phyloP scores from a whole-genome alignment of 1,284 basidiomycete genomes.

The Fistulina hepatica region DNA sequence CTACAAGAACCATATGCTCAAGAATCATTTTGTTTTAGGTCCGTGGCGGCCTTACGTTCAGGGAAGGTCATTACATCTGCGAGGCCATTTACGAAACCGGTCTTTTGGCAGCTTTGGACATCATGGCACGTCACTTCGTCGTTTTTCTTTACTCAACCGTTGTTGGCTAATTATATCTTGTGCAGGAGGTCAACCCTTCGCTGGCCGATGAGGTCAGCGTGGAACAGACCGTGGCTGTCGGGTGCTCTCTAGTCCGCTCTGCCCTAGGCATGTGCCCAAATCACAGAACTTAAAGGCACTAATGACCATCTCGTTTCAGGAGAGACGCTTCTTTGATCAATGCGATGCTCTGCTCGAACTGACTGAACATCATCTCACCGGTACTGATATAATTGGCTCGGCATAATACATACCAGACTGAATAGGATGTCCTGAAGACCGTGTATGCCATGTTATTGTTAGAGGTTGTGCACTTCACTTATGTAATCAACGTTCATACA shows the following conservation, averaged over 20 bases:
- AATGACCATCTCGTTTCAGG: no score
- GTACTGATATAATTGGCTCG: no score
- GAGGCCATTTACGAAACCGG: constrained; percentile 94
- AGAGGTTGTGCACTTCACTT: no score
- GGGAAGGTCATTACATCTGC: constrained; percentile 96
- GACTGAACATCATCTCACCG: no score
- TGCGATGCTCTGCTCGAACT: background rate
- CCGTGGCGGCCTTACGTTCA: constrained; percentile 91
- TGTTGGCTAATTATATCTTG: background rate
- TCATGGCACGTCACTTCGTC: constrained; percentile 57
- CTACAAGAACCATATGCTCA: constrained; percentile 5
- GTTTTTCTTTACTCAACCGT: constrained; percentile 3
- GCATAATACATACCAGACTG: no score
- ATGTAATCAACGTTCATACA: no score
- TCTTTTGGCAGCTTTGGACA: constrained; percentile 80
- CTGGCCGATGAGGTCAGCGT: constrained; percentile 66
- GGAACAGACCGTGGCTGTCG: constrained; percentile 84
- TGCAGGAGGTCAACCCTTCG: constrained; percentile 92
- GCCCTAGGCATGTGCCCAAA: constrained; percentile 76
- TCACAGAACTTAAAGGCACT: no score
- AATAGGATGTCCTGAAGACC: no score
- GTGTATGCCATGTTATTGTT: no score
- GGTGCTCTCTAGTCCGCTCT: constrained; percentile 84
- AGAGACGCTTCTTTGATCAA: background rate
- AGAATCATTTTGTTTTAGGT: constrained; percentile 35